phyloP scores from a whole-genome alignment of 495 filamentous ascomycete species.

The Hypoxylon fragiforme region DNA sequence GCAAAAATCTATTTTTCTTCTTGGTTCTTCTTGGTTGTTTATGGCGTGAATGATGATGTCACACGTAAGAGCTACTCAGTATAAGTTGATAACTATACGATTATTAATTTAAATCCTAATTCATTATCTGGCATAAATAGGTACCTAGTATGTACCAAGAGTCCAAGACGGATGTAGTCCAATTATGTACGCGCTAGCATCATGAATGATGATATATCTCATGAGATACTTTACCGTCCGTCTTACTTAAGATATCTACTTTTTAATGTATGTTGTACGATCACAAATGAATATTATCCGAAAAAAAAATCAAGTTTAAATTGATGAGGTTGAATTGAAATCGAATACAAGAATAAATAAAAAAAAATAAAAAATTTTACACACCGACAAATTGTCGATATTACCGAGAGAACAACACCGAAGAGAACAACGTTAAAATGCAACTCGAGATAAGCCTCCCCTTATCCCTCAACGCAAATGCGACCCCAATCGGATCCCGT shows the following conservation, averaged over 20 bases:
- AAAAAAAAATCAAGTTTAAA: background rate
- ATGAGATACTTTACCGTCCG: no score
- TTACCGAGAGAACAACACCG: background rate
- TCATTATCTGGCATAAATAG: no score
- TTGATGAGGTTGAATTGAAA: background rate
- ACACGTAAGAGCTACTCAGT: conserved; percentile 15
- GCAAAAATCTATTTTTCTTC: conserved; percentile 1
- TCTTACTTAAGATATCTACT: no score
- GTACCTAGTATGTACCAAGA: background rate
- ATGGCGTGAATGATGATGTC: conserved; percentile 23
- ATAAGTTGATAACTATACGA: background rate
- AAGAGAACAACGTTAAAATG: conserved; percentile 3
- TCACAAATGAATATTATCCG: no score
- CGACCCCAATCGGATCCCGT: conserved; percentile 29
- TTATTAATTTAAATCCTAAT: no score
- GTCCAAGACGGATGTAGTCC: no score
- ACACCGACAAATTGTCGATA: conserved; percentile 19
- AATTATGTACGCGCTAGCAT: no score
- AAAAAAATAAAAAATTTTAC: background rate
- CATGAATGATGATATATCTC: no score
- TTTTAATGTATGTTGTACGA: no score
- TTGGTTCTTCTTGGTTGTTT: no score
- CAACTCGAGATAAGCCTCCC: conserved; percentile 30
- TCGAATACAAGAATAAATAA: background rate
- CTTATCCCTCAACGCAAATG: conserved; percentile 6